A percentile compares a stretch with the other conserved stretches of the same genome.
These are phyloP conservation scores for Salix dunnii DNA, from an alignment of 345 rosid genomes.

Conservation along the genomic window DNA sequence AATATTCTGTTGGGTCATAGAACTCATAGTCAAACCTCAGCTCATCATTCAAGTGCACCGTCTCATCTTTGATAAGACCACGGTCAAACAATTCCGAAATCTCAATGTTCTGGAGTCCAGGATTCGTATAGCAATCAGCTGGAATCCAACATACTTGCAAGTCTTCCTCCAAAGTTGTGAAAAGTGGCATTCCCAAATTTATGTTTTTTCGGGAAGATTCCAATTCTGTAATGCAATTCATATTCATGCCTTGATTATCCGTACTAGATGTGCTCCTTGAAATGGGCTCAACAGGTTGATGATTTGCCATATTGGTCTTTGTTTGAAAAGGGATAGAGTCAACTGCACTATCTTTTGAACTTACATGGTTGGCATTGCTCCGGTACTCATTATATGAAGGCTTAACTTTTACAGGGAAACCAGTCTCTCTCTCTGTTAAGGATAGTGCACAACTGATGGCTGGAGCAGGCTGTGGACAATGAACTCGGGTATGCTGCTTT, in stretches of 20 bases:
- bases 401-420: slow-evolving; percentile 23
- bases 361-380: slow-evolving; percentile 27
- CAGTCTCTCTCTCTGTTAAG: slow-evolving; percentile 24
- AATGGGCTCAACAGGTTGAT: slow-evolving; percentile 35
- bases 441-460: slow-evolving; percentile 26
- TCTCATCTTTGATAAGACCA: slow-evolving; percentile 40
- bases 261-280: slow-evolving; percentile 26
- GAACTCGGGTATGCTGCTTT: slow-evolving; percentile 23
- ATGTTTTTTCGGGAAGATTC: slow-evolving; percentile 35
- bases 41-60: slow-evolving; percentile 44
- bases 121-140: slow-evolving; percentile 45
- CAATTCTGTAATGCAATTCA: slow-evolving; percentile 30
- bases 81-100: slow-evolving; percentile 42
- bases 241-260: slow-evolving; percentile 39
- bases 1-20: slow-evolving; percentile 55
- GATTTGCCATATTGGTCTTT: slow-evolving; percentile 20
- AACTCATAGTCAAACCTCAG: slow-evolving; percentile 57
- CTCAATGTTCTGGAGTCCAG: slow-evolving; percentile 45
- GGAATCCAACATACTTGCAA: slow-evolving; percentile 49
- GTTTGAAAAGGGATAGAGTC: slow-evolving; percentile 33
- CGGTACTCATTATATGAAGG: slow-evolving; percentile 34
- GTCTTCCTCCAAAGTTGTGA: slow-evolving; percentile 42
- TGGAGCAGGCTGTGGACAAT: slow-evolving; percentile 21
- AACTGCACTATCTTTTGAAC: slow-evolving; percentile 14
- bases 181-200: slow-evolving; percentile 34